phyloP scores from a whole-genome alignment of 2,329 filamentous ascomycete genomes.

The Teratosphaeria nubilosa region DNA sequence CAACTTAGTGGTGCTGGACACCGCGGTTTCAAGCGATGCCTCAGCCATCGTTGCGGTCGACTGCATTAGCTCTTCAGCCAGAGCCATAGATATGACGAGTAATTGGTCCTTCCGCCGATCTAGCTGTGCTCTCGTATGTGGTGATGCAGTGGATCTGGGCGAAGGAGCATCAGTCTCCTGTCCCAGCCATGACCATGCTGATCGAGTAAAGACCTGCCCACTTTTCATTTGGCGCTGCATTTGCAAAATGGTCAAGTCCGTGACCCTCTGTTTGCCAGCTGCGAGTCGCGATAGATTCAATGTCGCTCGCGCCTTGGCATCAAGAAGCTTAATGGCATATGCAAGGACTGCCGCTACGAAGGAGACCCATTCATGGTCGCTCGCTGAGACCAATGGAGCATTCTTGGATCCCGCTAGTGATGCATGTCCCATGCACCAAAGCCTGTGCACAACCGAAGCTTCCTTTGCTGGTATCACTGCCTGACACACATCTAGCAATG shows the following conservation, averaged over 20 bases:
- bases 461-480: conserved; percentile 17
- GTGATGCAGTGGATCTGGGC: background rate
- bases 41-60: background rate
- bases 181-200: conserved; percentile 17
- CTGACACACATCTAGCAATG: conserved; percentile 19
- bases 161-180: background rate
- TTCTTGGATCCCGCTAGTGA: conserved; percentile 10
- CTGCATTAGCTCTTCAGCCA: conserved; percentile 16
- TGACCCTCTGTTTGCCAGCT: conserved; percentile 2
- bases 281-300: conserved; percentile 18
- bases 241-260: background rate
- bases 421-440: conserved; percentile 22
- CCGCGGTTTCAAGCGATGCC: background rate
- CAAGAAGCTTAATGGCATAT: conserved; percentile 23
- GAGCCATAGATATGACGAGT: conserved; percentile 13
- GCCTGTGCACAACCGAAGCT: conserved; percentile 12
- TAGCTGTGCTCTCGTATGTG: conserved; percentile 3
- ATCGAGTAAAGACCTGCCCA: background rate
- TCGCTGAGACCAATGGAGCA: conserved; percentile 7
- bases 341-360: conserved; percentile 32
- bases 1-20: conserved; percentile 12
- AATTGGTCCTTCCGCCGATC: conserved; percentile 17
- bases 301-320: conserved; percentile 18
- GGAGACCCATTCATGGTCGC: conserved; percentile 26
- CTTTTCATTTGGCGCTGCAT: background rate